Evolutionary conservation across 2,329 filamentous ascomycete species (phyloP).

Genomic region (Ophiostoma triangulosporum): DNA sequence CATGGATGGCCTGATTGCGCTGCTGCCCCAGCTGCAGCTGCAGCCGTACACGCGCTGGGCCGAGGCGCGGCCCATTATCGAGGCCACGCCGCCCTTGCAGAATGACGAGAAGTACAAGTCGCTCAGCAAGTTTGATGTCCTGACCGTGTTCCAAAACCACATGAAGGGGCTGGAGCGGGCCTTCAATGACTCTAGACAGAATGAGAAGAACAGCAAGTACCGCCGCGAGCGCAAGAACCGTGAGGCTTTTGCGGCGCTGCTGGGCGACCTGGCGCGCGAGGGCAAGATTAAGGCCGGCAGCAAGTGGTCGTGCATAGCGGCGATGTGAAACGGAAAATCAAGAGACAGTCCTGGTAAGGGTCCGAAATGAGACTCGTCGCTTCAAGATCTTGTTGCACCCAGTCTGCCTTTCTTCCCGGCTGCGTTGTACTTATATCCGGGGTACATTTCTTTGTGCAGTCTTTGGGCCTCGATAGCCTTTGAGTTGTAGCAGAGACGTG

Average conservation of each 20-base stretch:
- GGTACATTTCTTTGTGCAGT: no score
- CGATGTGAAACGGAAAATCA: no score
- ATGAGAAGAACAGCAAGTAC: constrained; percentile 67
- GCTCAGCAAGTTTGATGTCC: constrained; percentile 76
- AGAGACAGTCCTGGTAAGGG: no score
- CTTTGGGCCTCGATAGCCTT: no score
- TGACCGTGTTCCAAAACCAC: constrained; percentile 88
- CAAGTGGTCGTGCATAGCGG: constrained; percentile 90
- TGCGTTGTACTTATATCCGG: no score
- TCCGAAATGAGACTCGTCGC: no score
- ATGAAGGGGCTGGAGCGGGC: constrained; percentile 83
- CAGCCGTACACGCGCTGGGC: constrained; percentile 93
- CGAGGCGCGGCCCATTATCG: constrained; percentile 72
- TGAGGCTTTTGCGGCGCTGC: constrained; percentile 63
- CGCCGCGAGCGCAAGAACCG: constrained; percentile 76
- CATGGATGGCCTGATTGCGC: constrained; percentile 66
- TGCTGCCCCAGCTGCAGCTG: constrained; percentile 67
- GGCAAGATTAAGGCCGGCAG: constrained; percentile 80
- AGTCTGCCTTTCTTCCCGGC: no score
- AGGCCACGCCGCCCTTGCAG: constrained; percentile 63
- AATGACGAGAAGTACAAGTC: constrained; percentile 59
- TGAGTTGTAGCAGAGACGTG: no score
- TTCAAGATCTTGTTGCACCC: no score
- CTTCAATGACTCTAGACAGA: constrained; percentile 83
- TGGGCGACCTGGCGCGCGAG: constrained; percentile 58